Evolutionary conservation across 441 rosid species (phyloP), one percentile per base, ranked within the genome.

Genomic region (Adansonia madagascariensis): DNA sequence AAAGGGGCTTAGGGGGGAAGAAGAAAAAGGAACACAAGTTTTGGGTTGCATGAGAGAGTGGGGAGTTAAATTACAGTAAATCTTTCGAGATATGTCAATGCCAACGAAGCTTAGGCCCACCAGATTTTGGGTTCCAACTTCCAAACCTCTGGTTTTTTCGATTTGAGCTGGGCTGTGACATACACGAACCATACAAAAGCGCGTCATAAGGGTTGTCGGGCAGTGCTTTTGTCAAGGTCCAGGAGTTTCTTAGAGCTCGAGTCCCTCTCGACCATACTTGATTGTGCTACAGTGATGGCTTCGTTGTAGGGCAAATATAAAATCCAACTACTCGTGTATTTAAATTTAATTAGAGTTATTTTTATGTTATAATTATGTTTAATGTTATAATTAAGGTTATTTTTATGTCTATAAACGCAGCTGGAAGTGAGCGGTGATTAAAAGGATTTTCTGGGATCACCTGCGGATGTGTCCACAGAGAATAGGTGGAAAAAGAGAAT

Each of bases 71-170:
- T 83, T 81, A 76, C 80, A 79, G 71, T 63, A 39, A 67, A 71
- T 79, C 71, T 80, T 53, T 5, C 1, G 17, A 67, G 82, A 82
- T 82, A 81, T 81, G 89, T 79, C 82, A 84, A 86, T 83, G 89
- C 82, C 89, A 84, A 83, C 82, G 80, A 82, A 84, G 90, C 80
- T 24, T 55, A 83, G 84, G 73, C 67, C 89, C 84, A 79, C 80
- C 60, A 3, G 24, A 43, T 56, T 61, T 70, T 59, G 78, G 22
- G 18, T 79, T 76, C 78, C 27, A 24, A 24, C 27, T 24, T 24
- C 79, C 65, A 73, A 79, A 76, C 65, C 61, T 75, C 8, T 24
- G 20, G 71, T 24, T 80, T 75, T 82, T 75, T 71, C 75, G 74
- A 14, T 39, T 43, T 52, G 74, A 71, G 56, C 24, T 41, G 53